Conservation (phyloP, 495 filamentous ascomycete species). For the Aspergillus campestris region DNA sequence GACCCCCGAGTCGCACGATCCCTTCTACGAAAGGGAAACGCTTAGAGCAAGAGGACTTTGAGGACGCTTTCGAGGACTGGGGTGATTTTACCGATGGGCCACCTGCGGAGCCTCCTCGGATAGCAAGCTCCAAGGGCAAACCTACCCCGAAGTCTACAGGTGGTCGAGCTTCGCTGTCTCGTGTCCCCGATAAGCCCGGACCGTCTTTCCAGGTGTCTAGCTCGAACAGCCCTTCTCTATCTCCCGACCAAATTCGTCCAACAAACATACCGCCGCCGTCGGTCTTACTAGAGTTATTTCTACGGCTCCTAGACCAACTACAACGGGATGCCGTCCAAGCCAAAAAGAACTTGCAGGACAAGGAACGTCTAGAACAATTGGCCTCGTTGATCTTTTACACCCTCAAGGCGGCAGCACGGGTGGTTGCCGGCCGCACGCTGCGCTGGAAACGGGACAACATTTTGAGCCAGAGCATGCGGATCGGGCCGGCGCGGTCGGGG, state of each 20-base stretch:
- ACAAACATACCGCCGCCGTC: slow-evolving; percentile 87
- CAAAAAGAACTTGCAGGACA: slow-evolving; percentile 13
- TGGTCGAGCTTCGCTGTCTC: too few relatives aligned
- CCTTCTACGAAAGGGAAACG: slow-evolving; percentile 21
- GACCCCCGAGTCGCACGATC: not conserved
- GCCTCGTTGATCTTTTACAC: slow-evolving; percentile 42
- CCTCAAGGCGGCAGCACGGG: slow-evolving; percentile 60
- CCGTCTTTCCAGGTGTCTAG: not conserved
- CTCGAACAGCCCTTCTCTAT: not conserved
- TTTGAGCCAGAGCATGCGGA: slow-evolving; percentile 82
- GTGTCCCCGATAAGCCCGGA: too few relatives aligned
- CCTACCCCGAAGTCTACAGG: not conserved
- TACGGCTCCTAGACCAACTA: slow-evolving; percentile 48
- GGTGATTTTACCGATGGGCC: slow-evolving; percentile 32
- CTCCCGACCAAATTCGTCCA: slow-evolving; percentile 48
- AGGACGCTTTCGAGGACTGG: slow-evolving; percentile 39
- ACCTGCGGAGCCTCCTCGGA: slow-evolving; percentile 7
- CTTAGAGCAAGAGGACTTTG: slow-evolving; percentile 52
- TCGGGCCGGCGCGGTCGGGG: slow-evolving; percentile 59
- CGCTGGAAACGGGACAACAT: slow-evolving; percentile 85
- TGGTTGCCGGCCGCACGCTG: slow-evolving; percentile 76
- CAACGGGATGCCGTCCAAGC: slow-evolving; percentile 27
- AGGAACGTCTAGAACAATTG: slow-evolving; percentile 16
- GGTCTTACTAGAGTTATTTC: slow-evolving; percentile 67
- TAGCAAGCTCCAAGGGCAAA: slow-evolving; percentile 3